phyloP scores from a whole-genome alignment of 345 rosid species.

The Salix arbutifolia region DNA sequence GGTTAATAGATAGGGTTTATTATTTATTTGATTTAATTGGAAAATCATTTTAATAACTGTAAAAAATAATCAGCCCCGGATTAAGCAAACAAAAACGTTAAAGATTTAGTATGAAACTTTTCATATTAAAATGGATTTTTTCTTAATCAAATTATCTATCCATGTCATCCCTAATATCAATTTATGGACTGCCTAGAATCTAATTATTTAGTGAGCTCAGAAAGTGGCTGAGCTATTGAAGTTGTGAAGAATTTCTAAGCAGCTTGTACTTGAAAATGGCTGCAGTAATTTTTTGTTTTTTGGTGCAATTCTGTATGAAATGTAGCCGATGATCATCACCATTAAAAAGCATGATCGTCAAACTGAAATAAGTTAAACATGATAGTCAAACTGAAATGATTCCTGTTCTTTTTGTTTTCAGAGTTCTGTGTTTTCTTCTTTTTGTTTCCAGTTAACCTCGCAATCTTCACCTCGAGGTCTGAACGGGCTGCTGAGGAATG shows the following conservation, averaged over 20 bases:
- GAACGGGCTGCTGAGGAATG: constrained; percentile 33
- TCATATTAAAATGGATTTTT: not conserved
- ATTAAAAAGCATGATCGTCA: not conserved
- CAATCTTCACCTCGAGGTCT: constrained; percentile 9
- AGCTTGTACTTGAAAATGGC: not conserved
- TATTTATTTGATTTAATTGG: too few species aligned
- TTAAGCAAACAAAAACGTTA: not conserved
- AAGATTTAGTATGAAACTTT: constrained; percentile 5
- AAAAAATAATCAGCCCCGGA: too few species aligned
- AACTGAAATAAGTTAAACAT: not conserved
- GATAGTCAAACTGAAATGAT: constrained; percentile 1
- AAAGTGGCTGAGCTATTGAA: too few species aligned
- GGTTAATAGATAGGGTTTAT: too few species aligned
- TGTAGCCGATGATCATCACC: not conserved
- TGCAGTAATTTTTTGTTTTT: not conserved
- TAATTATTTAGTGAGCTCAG: not conserved
- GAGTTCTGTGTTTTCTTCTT: too few species aligned
- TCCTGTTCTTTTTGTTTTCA: not conserved
- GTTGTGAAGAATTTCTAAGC: not conserved
- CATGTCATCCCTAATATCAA: not conserved
- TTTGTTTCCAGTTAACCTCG: too few species aligned
- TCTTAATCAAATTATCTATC: not conserved
- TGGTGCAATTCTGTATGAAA: not conserved
- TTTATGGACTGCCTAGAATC: not conserved
- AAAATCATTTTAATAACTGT: too few species aligned